Base-by-base conservation (phyloP, 1,284 basidiomycete genomes). In the Trametes hirsuta region DNA sequence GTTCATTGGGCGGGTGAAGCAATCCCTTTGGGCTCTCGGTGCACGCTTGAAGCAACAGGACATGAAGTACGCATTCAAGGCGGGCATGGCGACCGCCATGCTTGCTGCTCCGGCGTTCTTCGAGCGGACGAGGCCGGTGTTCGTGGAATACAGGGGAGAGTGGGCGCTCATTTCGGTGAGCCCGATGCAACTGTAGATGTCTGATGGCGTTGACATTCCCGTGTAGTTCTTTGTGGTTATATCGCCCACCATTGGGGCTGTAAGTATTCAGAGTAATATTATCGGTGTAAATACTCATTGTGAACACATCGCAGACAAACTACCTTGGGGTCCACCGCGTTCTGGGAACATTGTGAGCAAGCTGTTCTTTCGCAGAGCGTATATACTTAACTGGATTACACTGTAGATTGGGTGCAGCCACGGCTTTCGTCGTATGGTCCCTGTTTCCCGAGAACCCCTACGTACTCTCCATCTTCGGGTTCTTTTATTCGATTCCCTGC, bases 121-220 rank as follows among this genome's bases (percentile, higher is more conserved):
- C 56, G 88, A 93, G 59, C 67, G 75, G 11, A 95, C 92, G 1
- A 79, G 94, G 25, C 88, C 88, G 2, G 77, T 86, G 5, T 98
- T 97, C 71, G 78, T 93, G 36, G 84, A 85, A 53, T 95, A 90
- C 69, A 84, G 88, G 69, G 95, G 95, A 41, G 94, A 98, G 74
- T 98, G 96, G 96, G 95, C 95, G 1, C 76, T 98, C 68, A 93
- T 98, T 53, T 95, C 94, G 45, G 92, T 92, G 67, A 63, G 85
- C 80, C 9, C 34, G 18, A 3, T 1, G 41, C 21, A 6, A 14
- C 22, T 24, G 3, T 22, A 12, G 30, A n/a, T 10, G 18, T 3
- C 3, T 14, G 41, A 47, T 1, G n/a, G 5, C 4, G 15, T 41
- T 53, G 11, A 53, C 21, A 8, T 25, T 3, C 18, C 0, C 4